Percentiles rank a stretch among this genome's conserved stretches.
Evolutionary conservation across 768 basidiomycete species (phyloP).

Genomic region (Nevesoporus exiguus): DNA sequence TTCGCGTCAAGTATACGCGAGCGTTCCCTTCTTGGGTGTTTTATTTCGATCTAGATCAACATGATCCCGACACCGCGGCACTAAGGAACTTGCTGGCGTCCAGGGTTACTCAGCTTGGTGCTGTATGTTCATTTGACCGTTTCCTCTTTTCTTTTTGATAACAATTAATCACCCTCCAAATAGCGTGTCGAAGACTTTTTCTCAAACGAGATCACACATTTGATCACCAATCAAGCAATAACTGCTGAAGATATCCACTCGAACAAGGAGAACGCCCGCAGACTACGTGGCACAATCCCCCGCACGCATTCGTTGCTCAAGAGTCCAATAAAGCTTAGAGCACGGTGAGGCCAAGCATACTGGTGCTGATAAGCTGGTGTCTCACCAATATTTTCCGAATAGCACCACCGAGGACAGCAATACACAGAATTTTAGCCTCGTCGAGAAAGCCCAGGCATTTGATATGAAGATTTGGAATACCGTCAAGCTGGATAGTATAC

Average conservation of each 20-base stretch:
- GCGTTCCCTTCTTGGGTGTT: slow-evolving; percentile 85
- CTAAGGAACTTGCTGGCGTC: slow-evolving; percentile 44
- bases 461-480: slow-evolving; percentile 88
- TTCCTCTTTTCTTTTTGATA: not conserved
- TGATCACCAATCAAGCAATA: slow-evolving; percentile 64
- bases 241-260: slow-evolving; percentile 34
- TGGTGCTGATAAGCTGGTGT: not conserved
- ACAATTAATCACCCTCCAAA: slow-evolving; percentile 3
- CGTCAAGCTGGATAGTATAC: slow-evolving; percentile 65
- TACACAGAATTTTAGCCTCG: slow-evolving; percentile 43
- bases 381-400: slow-evolving; percentile 1
- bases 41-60: slow-evolving; percentile 71
- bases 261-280: slow-evolving; percentile 68
- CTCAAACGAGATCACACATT: slow-evolving; percentile 80
- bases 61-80: slow-evolving; percentile 35
- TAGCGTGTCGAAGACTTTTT: slow-evolving; percentile 90
- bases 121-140: slow-evolving; percentile 51
- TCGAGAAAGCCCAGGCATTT: slow-evolving; percentile 63
- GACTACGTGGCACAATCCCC: slow-evolving; percentile 25
- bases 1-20: slow-evolving; percentile 76
- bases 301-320: slow-evolving; percentile 37
- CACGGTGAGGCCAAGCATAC: slow-evolving; percentile 42
- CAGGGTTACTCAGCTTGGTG: slow-evolving; percentile 66
- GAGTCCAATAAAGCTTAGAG: slow-evolving; percentile 64
- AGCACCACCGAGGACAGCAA: slow-evolving; percentile 33